Base-by-base conservation (phyloP, 352 stramenopile genomes). In the Thalassiosira sp. region DNA sequence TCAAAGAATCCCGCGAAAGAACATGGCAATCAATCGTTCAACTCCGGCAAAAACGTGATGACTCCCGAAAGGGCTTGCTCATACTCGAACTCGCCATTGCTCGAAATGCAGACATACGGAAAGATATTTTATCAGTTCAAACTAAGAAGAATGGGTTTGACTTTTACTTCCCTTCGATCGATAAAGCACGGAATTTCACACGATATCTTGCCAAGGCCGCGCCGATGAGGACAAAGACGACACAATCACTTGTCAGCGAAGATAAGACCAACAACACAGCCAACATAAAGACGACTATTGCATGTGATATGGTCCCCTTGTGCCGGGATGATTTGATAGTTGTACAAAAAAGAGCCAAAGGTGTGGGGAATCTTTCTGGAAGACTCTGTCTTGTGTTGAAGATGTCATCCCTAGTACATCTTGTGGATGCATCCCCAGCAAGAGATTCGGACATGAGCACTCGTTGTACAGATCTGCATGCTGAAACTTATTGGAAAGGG, bases 21-120 rank as follows among this genome's bases (percentile, higher is more conserved):
- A 97, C 95, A 27, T 99, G 97, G 97, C 95, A 96, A 31, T 97
- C 97, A 0, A 92, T 99, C 3, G 97, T 99, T 37, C 97, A 99
- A 84, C 91, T 99, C 59, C 96, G 97, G 35, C 96, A 99, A 90
- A 87, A 88, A 62, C 76, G 87, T 15, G 61, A 83, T 15, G 76
- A 84, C 27, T 96, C 98, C 87, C 99, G 98, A 82, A 95, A 96
- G 51, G 99, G 97, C 61, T 98, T 99, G 73, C 98, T 98, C 66
- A 98, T 98, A 72, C 85, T 99, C 15, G 98, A 99, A 91, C 97
- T 99, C 82, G 93, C 99, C 27, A 97, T 99, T 54, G 90, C 99
- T 25, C 98, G 98, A 74, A 97, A 99, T 89, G 86, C 66, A 1
- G 70, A 87, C 25, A 75, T 93, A 65, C 83, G 89, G 1, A 90